These are phyloP conservation scores for Agaricus subrufescens DNA, from an alignment of 768 basidiomycete genomes.

Conservation along the genomic window DNA sequence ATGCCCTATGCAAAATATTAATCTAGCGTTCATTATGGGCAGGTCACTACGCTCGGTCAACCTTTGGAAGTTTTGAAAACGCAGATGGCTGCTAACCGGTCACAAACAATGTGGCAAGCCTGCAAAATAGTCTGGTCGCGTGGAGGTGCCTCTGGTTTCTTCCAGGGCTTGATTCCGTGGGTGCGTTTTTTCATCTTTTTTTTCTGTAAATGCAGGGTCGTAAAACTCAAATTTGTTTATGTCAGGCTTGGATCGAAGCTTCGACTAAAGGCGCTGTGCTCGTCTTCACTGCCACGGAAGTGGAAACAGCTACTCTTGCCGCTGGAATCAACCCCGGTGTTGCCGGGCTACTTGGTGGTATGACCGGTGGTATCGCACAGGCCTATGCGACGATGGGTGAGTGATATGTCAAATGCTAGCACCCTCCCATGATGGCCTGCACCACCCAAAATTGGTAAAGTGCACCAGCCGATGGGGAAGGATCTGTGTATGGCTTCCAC, in stretches of 20 bases:
- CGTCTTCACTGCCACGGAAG: slow-evolving; percentile 93
- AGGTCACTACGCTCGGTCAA: slow-evolving; percentile 98
- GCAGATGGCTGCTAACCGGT: slow-evolving; percentile 97
- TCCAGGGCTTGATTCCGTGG: slow-evolving; percentile 99
- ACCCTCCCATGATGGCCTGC: background rate
- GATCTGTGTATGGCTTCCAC: background rate
- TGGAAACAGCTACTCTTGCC: slow-evolving; percentile 62
- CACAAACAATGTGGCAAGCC: slow-evolving; percentile 86
- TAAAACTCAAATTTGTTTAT: background rate
- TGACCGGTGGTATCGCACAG: slow-evolving; percentile 96
- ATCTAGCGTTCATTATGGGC: slow-evolving; percentile 3
- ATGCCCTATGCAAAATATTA: background rate
- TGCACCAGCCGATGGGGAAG: background rate
- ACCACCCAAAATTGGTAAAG: no score
- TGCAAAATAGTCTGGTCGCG: slow-evolving; percentile 84
- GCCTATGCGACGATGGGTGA: slow-evolving; percentile 99
- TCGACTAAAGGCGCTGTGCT: slow-evolving; percentile 97
- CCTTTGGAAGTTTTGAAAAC: slow-evolving; percentile 98
- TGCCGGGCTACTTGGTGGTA: slow-evolving; percentile 91
- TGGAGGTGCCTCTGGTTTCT: slow-evolving; percentile 87
- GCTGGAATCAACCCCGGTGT: slow-evolving; percentile 76
- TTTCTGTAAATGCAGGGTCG: background rate
- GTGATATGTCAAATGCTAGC: slow-evolving; percentile 21
- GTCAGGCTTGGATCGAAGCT: slow-evolving; percentile 97
- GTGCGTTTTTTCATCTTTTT: slow-evolving; percentile 36